Evolutionary conservation across 306 rosid species (phyloP).

Genomic region (Quercus ilex): DNA sequence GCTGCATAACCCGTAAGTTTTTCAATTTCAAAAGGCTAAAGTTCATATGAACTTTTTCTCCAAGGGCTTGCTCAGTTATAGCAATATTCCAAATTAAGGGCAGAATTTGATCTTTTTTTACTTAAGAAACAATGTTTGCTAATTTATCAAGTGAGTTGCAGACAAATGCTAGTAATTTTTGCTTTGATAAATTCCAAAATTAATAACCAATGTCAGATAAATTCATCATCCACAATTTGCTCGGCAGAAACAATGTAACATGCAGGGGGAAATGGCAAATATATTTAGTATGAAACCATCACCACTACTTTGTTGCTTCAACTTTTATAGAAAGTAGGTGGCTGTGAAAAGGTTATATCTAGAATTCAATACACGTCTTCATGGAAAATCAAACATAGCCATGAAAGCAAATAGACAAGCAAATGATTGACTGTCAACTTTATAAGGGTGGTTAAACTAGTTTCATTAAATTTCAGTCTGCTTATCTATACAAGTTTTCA

Average conservation of each 20-base stretch:
- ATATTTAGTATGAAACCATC: neutral
- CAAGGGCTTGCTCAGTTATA: neutral
- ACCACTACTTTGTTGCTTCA: neutral
- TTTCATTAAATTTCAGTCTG: neutral
- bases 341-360: neutral
- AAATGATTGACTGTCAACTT: neutral
- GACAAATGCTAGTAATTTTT: neutral
- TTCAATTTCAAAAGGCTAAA: neutral
- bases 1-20: neutral
- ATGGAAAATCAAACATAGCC: neutral
- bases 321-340: neutral
- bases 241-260: neutral
- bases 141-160: neutral
- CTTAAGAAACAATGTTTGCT: neutral
- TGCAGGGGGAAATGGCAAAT: neutral
- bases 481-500: neutral
- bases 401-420: neutral
- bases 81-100: neutral
- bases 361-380: neutral
- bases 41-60: neutral
- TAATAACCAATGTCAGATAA: neutral
- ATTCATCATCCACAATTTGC: no score
- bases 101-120: neutral
- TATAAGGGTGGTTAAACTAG: neutral
- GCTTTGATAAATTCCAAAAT: neutral